phyloP scores from a whole-genome alignment of 2,329 filamentous ascomycete species.

The Bretziella fagacearum region DNA sequence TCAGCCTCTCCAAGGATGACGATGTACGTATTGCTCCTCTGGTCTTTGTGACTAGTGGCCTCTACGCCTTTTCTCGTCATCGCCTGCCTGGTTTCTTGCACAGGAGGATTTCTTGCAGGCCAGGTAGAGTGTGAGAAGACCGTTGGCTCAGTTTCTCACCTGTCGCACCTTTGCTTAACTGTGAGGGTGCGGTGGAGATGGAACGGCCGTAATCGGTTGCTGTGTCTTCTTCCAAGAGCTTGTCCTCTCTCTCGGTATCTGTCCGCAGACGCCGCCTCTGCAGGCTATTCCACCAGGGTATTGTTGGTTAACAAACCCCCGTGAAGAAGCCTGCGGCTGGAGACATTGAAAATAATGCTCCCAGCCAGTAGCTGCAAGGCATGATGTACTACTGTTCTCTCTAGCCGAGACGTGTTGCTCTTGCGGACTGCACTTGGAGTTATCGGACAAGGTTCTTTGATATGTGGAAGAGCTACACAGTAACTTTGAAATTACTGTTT shows the following conservation, averaged over 20 bases:
- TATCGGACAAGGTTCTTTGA: neutral
- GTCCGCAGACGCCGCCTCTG: constrained; percentile 2
- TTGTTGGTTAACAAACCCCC: neutral
- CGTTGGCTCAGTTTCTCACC: constrained; percentile 15
- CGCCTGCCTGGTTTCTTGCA: constrained; percentile 49
- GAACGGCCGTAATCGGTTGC: constrained; percentile 12
- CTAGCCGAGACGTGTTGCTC: neutral
- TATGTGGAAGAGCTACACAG: neutral
- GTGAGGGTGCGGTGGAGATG: neutral
- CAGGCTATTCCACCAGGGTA: neutral
- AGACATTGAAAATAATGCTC: constrained; percentile 5
- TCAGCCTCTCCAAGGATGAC: constrained; percentile 99
- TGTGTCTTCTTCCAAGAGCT: constrained; percentile 10
- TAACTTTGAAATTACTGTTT: constrained; percentile 7
- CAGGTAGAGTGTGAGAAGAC: constrained; percentile 44
- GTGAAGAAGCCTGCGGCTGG: constrained; percentile 7
- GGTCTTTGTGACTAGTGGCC: constrained; percentile 24
- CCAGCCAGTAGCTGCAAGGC: constrained; percentile 14
- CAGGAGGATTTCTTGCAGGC: constrained; percentile 26
- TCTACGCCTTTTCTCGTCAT: constrained; percentile 37
- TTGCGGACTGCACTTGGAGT: neutral
- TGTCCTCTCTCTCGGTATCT: constrained; percentile 10
- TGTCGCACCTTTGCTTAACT: neutral
- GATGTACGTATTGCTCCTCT: constrained; percentile 59
- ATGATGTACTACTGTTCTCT: neutral